These are phyloP conservation scores for Rhizophora apiculata DNA, from an alignment of 345 rosid species.

Conservation along the genomic window DNA sequence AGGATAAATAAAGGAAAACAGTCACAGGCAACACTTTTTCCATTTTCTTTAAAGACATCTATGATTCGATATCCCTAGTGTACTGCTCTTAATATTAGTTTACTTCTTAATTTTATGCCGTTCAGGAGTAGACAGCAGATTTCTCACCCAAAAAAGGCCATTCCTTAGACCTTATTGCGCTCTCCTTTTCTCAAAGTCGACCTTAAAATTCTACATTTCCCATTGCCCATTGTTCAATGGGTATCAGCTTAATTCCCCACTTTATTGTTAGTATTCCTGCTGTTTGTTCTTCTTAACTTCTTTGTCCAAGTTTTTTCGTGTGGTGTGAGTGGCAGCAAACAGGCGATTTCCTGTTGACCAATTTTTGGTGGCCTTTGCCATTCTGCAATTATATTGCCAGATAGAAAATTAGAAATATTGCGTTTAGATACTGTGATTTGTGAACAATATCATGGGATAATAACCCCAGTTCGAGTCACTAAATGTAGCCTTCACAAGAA, in stretches of 20 bases:
- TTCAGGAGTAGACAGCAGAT: slow-evolving; percentile 14
- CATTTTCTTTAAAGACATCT: not conserved
- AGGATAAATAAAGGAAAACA: slow-evolving; percentile 22
- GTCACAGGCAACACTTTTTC: slow-evolving; percentile 3
- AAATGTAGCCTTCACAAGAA: no score
- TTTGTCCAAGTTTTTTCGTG: no score
- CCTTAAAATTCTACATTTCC: slow-evolving; percentile 2
- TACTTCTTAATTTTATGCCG: slow-evolving; percentile 12
- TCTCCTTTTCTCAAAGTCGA: slow-evolving; percentile 7
- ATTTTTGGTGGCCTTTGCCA: no score
- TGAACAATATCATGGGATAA: no score
- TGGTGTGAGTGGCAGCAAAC: no score
- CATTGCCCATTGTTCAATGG: not conserved
- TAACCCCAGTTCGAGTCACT: no score
- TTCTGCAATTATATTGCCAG: no score
- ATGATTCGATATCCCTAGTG: not conserved
- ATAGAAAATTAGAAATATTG: no score
- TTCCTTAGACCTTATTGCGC: slow-evolving; percentile 5
- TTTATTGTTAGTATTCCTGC: not conserved
- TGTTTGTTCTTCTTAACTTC: not conserved
- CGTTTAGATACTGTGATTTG: no score
- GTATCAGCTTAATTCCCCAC: not conserved
- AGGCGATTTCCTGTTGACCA: no score
- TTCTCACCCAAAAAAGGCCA: not conserved
- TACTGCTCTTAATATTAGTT: not conserved